Conservation (phyloP, 768 basidiomycete genomes). For the Kwoniella europaea region DNA sequence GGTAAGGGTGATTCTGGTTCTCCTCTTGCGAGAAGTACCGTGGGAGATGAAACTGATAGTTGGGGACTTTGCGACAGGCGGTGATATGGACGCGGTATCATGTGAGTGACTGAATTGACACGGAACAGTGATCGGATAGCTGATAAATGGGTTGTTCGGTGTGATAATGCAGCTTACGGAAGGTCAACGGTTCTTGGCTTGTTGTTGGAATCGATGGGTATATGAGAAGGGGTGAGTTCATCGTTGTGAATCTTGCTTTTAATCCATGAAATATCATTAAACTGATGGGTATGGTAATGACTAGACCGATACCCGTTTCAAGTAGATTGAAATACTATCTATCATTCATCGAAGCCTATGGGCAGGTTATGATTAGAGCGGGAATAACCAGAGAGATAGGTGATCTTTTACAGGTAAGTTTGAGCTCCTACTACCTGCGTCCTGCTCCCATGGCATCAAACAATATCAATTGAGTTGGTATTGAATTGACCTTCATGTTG, state of each 20-base stretch:
- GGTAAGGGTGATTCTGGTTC: conserved; percentile 5
- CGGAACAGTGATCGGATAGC: no score
- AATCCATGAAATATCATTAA: no score
- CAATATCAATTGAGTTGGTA: not conserved
- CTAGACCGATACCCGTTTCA: conserved; percentile 20
- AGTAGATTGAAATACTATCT: conserved; percentile 12
- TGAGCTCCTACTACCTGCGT: no score
- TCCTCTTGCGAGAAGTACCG: not conserved
- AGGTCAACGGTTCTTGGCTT: conserved; percentile 23
- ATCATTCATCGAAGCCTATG: conserved; percentile 32
- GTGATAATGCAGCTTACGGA: conserved; percentile 20
- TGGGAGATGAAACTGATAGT: not conserved
- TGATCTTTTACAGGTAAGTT: conserved; percentile 29
- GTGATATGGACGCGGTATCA: conserved; percentile 33
- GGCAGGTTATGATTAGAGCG: conserved; percentile 26
- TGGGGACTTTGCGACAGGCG: conserved; percentile 7
- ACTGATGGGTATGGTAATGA: not conserved
- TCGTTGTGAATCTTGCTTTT: not conserved
- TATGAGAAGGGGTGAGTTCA: conserved; percentile 37
- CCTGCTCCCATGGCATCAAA: no score
- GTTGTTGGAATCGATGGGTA: conserved; percentile 37
- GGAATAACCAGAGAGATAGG: conserved; percentile 21
- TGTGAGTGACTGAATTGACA: conserved; percentile 10
- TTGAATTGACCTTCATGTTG: not conserved
- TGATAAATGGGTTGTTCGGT: not conserved